phyloP scores from a whole-genome alignment of 2,329 filamentous ascomycete genomes.

The Cyphellophora attinorum region DNA sequence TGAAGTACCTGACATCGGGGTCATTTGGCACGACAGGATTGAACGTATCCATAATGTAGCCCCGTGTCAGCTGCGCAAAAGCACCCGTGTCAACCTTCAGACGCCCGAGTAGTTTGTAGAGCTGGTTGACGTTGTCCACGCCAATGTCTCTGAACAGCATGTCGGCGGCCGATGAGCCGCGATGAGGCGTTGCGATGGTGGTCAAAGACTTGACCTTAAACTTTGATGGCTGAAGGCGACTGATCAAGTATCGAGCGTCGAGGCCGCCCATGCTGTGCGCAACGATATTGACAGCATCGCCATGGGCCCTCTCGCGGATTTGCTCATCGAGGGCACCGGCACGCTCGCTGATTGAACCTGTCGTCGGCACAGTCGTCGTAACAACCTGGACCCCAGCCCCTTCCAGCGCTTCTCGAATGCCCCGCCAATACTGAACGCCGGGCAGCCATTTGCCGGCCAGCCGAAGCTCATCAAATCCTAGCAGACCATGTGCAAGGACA shows the following conservation, averaged over 20 bases:
- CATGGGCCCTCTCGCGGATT: slow-evolving; percentile 41
- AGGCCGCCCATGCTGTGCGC: slow-evolving; percentile 53
- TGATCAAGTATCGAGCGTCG: slow-evolving; percentile 57
- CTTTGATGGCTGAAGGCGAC: slow-evolving; percentile 45
- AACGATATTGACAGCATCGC: slow-evolving; percentile 54
- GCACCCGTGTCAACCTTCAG: slow-evolving; percentile 50
- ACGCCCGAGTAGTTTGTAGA: slow-evolving; percentile 46
- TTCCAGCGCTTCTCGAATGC: slow-evolving; percentile 49
- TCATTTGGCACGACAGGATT: slow-evolving; percentile 50
- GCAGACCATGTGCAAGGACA: slow-evolving; percentile 54
- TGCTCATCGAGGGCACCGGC: slow-evolving; percentile 43
- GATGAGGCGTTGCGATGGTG: slow-evolving; percentile 53
- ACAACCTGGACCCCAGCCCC: slow-evolving; percentile 52
- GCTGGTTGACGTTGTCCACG: slow-evolving; percentile 39
- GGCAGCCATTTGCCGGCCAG: slow-evolving; percentile 45
- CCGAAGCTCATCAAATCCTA: slow-evolving; percentile 55
- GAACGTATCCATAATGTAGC: slow-evolving; percentile 50
- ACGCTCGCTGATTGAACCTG: slow-evolving; percentile 49
- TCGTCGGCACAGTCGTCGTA: slow-evolving; percentile 49
- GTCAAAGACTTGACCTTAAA: slow-evolving; percentile 68
- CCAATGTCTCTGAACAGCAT: slow-evolving; percentile 51
- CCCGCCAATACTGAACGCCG: slow-evolving; percentile 55
- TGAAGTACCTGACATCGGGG: slow-evolving; percentile 48
- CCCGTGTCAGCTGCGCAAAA: slow-evolving; percentile 51
- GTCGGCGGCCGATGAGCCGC: slow-evolving; percentile 49